Conservation (phyloP, 495 filamentous ascomycete genomes). For the Tuber magnatum region DNA sequence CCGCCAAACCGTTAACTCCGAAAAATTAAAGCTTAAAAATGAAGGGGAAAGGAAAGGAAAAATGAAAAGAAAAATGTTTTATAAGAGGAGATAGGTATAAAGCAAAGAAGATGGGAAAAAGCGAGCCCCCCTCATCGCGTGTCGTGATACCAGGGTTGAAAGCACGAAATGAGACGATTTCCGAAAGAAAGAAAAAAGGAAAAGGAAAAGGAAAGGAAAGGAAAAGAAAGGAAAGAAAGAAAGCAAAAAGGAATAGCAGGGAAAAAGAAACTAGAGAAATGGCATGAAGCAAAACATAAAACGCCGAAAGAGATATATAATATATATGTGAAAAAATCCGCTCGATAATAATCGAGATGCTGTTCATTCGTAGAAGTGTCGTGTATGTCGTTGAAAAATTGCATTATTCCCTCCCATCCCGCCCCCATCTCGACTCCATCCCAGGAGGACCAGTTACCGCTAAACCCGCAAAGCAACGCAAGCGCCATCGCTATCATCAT, state of each 20-base stretch:
- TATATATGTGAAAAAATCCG: neutral
- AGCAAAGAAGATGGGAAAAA: neutral
- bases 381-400: slow-evolving; percentile 23
- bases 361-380: neutral
- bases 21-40: neutral
- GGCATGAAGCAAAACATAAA: neutral
- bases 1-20: slow-evolving; percentile 4
- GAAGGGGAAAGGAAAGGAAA: neutral
- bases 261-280: too few species aligned
- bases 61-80: neutral
- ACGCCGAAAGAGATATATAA: slow-evolving; percentile 1
- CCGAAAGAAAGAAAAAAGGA: neutral
- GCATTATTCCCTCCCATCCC: neutral
- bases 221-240: too few species aligned
- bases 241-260: too few species aligned
- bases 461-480: neutral
- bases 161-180: neutral
- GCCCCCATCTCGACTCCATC: neutral
- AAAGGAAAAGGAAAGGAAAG: too few species aligned
- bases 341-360: slow-evolving; percentile 1
- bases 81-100: neutral
- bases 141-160: neutral
- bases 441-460: neutral
- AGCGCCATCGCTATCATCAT: neutral
- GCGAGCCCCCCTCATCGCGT: neutral